Percentiles rank a stretch among this genome's conserved stretches.
These are phyloP conservation scores for Mallotus nudiflorus DNA, from an alignment of 345 rosid genomes.

Conservation along the genomic window DNA sequence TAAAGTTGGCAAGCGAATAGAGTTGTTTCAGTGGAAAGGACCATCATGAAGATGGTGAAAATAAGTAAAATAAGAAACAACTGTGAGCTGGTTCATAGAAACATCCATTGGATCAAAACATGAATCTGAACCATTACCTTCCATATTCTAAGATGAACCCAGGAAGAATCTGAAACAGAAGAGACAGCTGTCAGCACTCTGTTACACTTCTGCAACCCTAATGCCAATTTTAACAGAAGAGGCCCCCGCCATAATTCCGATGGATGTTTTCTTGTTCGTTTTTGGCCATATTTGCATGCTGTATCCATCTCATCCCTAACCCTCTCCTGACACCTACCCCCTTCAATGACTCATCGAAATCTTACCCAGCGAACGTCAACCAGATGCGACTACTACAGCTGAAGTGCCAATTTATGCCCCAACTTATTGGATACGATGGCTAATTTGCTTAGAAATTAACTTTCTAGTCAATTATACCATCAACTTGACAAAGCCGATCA, in stretches of 20 bases:
- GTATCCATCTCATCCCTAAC: not conserved
- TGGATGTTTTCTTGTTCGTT: too few relatives aligned
- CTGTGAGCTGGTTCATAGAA: not conserved
- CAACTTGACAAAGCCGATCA: too few relatives aligned
- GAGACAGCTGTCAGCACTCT: slow-evolving; percentile 26
- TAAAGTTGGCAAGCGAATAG: not conserved
- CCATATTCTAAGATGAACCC: not conserved
- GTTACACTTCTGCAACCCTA: not conserved
- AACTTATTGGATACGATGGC: too few relatives aligned
- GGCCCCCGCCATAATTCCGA: not conserved
- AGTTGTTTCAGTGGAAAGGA: not conserved
- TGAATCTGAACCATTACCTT: not conserved
- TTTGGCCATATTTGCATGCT: not conserved
- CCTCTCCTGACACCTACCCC: slow-evolving; percentile 9
- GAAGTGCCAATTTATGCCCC: too few relatives aligned
- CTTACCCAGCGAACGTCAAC: not conserved
- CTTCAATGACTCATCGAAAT: not conserved
- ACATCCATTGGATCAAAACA: not conserved
- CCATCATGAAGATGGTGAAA: not conserved
- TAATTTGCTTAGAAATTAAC: too few relatives aligned
- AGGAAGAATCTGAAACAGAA: not conserved
- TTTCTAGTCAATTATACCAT: too few relatives aligned
- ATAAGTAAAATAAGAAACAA: not conserved
- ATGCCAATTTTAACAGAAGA: not conserved
- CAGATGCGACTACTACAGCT: not conserved